Conservation (phyloP, 305 asterid genomes). For the Withania somnifera region DNA sequence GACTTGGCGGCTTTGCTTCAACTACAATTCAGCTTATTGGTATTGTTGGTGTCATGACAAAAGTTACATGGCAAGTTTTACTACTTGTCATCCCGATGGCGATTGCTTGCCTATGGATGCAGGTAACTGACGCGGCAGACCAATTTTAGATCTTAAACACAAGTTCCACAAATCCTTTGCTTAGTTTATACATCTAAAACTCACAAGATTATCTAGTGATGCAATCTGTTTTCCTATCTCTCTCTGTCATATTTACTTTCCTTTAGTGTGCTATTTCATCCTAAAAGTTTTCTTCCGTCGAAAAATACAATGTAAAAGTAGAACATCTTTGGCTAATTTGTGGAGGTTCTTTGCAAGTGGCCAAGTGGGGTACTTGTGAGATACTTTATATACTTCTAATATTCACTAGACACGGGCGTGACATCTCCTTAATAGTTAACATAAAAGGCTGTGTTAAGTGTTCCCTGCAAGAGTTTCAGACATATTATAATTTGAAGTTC, state of each 20-base stretch:
- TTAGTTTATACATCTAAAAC: neutral
- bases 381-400: neutral
- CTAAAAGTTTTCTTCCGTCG: neutral
- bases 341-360: neutral
- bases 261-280: neutral
- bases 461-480: neutral
- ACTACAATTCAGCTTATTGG: constrained; percentile 97
- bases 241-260: neutral
- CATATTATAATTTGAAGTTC: neutral
- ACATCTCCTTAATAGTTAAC: neutral
- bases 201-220: neutral
- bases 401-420: neutral
- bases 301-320: neutral
- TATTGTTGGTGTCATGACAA: constrained; percentile 93
- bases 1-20: constrained; percentile 98
- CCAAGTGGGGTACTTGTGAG: neutral
- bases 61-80: constrained; percentile 94
- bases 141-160: neutral
- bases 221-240: neutral
- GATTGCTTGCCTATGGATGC: constrained; percentile 98
- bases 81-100: constrained; percentile 97
- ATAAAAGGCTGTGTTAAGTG: neutral
- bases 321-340: neutral
- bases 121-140: constrained; percentile 35
- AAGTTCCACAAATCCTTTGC: neutral